Evolutionary conservation across 257 asterid species (phyloP), one percentile per base, ranked within the genome.

Genomic region (Plectranthus barbatus): DNA sequence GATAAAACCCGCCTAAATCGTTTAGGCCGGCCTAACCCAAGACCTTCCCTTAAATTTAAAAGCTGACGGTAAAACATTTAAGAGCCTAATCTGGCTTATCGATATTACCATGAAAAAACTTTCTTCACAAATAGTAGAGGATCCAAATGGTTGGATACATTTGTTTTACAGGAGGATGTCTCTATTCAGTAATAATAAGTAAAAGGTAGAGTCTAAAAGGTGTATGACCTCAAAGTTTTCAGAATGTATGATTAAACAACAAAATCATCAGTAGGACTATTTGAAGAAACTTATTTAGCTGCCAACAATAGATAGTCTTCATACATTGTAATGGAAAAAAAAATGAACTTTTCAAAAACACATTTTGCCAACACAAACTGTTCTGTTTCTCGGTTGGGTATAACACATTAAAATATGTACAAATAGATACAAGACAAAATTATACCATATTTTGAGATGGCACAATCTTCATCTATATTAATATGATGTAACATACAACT

Each of bases 51-150:
- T n/a, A n/a, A n/a, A n/a, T 20, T 10, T 29, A 54, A 24, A 13
- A 11, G 51, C 59, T 26, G 34, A 20, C 9, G 57, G 31, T 67
- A 13, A 31, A 36, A 37, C 41, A 40, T 21, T 41, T 11, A 36
- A 21, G 64, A 51, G 53, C 52, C 56, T 15, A 62, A 56, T 56
- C 69, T 62, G 31, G 31, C 60, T 49, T 56, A 64, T 33, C n/a
- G 24, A 10, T 26, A 5, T 41, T 26, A 11, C 10, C n/a, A 36
- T 15, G 3, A 3, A 56, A 3, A 45, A 59, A 3, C 1, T 33
- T 15, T 56, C 48, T 9, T 11, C 10, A 9, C 20, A 45, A 58
- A 10, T 45, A n/a, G 45, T 23, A 18, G 26, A 11, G 6, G 34
- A 37, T 64, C 8, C 9, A 10, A 23, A 29, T 65, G 63, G 71